Conservation (phyloP, 169 alveolate genomes). For the Cryptosporidium parvum region DNA sequence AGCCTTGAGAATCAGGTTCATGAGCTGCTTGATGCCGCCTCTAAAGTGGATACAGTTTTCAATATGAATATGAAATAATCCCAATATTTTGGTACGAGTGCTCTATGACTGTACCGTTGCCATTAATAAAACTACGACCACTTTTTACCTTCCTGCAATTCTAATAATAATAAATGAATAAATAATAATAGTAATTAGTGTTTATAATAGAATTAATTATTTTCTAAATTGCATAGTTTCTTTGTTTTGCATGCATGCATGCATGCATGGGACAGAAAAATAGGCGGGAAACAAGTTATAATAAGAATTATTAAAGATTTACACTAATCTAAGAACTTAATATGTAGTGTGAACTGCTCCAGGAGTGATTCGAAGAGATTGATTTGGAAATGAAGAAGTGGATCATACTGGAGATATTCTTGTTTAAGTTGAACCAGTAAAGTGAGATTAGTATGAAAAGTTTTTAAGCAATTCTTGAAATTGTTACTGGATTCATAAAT, state of each 20-base stretch:
- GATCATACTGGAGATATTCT: background rate
- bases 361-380: background rate
- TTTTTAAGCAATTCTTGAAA: constrained; percentile 10
- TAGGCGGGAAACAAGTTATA: background rate
- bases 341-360: background rate
- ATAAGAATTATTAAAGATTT: background rate
- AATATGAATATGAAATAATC: background rate
- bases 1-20: constrained; percentile 58
- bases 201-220: background rate
- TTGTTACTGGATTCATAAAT: constrained; percentile 34
- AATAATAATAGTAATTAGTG: background rate
- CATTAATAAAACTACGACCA: background rate
- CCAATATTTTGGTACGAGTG: background rate
- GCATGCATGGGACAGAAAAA: background rate
- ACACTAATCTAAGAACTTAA: constrained; percentile 1
- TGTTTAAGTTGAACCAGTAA: background rate
- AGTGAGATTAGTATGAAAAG: background rate
- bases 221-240: background rate
- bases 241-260: background rate
- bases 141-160: background rate
- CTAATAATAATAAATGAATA: background rate
- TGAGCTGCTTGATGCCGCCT: constrained; percentile 61
- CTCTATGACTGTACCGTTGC: background rate
- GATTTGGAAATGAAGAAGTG: background rate
- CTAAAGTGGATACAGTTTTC: constrained; percentile 61